Evolutionary conservation across 164 flowering plant genomes (phyloP).

Genomic region (Buxus sempervirens): DNA sequence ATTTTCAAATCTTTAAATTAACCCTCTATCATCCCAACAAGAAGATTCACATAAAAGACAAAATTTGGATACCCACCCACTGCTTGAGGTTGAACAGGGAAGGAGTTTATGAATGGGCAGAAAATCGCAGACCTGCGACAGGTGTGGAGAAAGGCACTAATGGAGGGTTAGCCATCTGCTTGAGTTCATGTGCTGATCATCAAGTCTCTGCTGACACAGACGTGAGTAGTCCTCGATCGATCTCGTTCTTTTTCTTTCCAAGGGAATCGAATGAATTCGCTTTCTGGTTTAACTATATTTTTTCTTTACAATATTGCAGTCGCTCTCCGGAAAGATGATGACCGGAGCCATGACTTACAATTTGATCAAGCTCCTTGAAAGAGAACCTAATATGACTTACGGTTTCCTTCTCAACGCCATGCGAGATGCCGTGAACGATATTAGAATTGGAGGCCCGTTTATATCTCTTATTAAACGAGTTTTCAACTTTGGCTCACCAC

Average conservation of each 20-base stretch:
- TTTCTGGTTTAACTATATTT: too few relatives aligned
- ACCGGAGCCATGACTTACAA: slow-evolving; percentile 62
- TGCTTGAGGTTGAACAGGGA: slow-evolving; percentile 24
- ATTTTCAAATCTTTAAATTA: neutral
- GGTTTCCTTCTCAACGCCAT: slow-evolving; percentile 48
- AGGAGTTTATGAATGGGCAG: slow-evolving; percentile 53
- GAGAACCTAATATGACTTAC: slow-evolving; percentile 39
- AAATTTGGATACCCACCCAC: too few relatives aligned
- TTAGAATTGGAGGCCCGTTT: slow-evolving; percentile 37
- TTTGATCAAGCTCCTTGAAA: slow-evolving; percentile 53
- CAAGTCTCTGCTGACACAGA: slow-evolving; percentile 48
- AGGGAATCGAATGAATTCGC: too few relatives aligned
- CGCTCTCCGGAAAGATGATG: slow-evolving; percentile 29
- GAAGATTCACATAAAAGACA: too few relatives aligned
- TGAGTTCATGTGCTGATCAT: slow-evolving; percentile 73
- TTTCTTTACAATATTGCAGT: slow-evolving; percentile 46
- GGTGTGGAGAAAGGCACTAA: slow-evolving; percentile 48
- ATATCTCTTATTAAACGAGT: slow-evolving; percentile 19
- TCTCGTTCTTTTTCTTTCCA: too few relatives aligned
- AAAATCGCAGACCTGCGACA: slow-evolving; percentile 36
- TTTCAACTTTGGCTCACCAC: slow-evolving; percentile 20
- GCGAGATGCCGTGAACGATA: slow-evolving; percentile 42
- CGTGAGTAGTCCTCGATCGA: slow-evolving; percentile 16
- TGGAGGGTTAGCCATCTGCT: slow-evolving; percentile 57
- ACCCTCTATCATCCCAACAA: too few relatives aligned